Base-by-base conservation (phyloP, 371 early-diverging fungal species). In the Catenaria anguillulae region DNA sequence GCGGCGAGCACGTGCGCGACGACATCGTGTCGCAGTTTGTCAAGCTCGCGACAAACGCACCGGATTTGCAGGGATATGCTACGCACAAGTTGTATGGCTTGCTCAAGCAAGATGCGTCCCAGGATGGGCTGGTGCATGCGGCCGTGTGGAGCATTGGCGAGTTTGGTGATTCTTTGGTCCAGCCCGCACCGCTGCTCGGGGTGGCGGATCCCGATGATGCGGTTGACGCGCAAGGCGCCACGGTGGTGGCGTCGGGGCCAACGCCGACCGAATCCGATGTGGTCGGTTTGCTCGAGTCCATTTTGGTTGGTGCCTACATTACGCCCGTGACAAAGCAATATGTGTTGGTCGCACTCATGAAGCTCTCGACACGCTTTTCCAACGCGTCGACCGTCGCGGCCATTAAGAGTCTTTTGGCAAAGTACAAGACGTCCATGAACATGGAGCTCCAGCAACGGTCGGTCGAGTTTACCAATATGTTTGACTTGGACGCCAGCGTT, bases 81-180 rank as follows among this genome's bases (percentile, higher is more conserved):
- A 88, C 86, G 0, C 86, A 89, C 65, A 90, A 88, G 67, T 71
- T 93, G 46, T 95, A 86, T 72, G 75, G 81, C 17, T 80, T 88
- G 36, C 79, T 92, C 55, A 84, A 86, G 64, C 78, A 77, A 61
- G 92, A 93, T 62, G 76, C 85, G 55, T 80, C 84, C 17, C 88
- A 92, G 75, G 93, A 93, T 69, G 89, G 88, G 6, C 77, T 97
- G 55, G 85, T 92, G n/a, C 75, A 92, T 65, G 90, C 90, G 37
- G 86, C 86, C 60, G 84, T 89, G 8, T 97, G 98, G 98, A 80
- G 84, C 46, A 82, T 95, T 69, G 98, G 98, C 60, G 98, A 97
- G 73, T 97, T 83, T 70, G 97, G 94, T 34, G 95, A 97, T 69
- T 73, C 90, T 5, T 77, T 97, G 37, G 75, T 80, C 2, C 40